Base-by-base conservation (phyloP, 2,329 filamentous ascomycete genomes). In the Colletotrichum echinochloae region DNA sequence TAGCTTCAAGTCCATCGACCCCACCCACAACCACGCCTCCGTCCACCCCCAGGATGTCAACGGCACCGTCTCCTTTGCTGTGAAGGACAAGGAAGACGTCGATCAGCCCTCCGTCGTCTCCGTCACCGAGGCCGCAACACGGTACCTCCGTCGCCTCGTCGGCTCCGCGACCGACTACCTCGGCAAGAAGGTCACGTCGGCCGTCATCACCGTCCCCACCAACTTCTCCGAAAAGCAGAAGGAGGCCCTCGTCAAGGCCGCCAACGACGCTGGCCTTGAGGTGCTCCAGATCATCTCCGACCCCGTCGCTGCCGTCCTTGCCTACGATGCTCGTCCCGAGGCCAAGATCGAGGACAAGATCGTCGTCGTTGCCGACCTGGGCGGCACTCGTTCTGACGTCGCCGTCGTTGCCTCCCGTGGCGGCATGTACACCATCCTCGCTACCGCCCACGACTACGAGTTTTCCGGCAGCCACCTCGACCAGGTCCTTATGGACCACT, bases 371-470 rank as follows among this genome's bases (percentile, higher is more conserved):
- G 94, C 94, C 70, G 96, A 99, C 78, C 87, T 99, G 56, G 96
- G 96, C 77, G 95, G 94, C 75, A 98, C 93, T 62, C 91, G 95
- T 76, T 97, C 94, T 33, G 96, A 99, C 80, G 92, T 97, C 66
- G 90, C 95, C 52, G 92, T 99, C 60, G 86, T 99, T 74, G 94
- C 95, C 74, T 97, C 93, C 77, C 90, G 95, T 81, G 94, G 94
- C 73, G 96, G 96, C 79, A 95, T 98, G 86, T 98, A 98, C 88
- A 98, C 94, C 71, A 91, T 98, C 76, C 88, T 99, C 69, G 94
- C 96, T 26, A 97, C 95, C 16, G 90, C 92, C 37, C 96, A 98
- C 85, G 96, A 99, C 86, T 98, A 97, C 83, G 95, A 98, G 79
- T 93, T 95, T 75, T 91, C 93, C 66, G 96, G 96, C 78, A 87